A percentile compares a stretch with the other conserved stretches of the same genome.
These are phyloP conservation scores for Penicillium alfredii DNA, from an alignment of 495 filamentous ascomycete genomes.

Conservation along the genomic window DNA sequence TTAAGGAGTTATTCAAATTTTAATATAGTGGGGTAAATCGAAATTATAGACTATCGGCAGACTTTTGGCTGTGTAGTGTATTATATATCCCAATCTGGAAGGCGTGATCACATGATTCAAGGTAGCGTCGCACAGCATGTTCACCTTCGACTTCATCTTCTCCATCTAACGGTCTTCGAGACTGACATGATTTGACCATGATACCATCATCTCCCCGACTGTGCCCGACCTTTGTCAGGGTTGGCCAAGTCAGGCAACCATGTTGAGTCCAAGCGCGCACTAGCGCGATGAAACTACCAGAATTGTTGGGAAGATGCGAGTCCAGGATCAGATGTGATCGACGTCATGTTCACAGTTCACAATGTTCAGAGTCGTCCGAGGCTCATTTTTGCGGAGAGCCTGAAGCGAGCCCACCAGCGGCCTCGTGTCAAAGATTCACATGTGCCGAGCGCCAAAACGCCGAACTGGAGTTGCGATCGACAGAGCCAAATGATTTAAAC, in stretches of 20 bases:
- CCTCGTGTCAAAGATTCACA: too few relatives aligned
- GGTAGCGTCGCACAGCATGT: neutral
- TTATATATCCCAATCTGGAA: constrained; percentile 2
- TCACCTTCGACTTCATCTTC: too few relatives aligned
- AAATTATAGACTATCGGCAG: too few relatives aligned
- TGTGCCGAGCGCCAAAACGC: constrained; percentile 8
- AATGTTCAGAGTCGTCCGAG: constrained; percentile 14
- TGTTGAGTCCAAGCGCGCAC: constrained; percentile 4
- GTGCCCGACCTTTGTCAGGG: neutral
- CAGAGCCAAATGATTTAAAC: neutral
- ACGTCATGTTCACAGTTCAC: constrained; percentile 16
- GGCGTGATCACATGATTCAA: constrained; percentile 6
- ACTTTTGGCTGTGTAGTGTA: too few relatives aligned
- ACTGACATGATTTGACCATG: neutral
- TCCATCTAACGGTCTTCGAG: too few relatives aligned
- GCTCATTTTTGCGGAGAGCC: constrained; percentile 18
- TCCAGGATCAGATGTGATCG: constrained; percentile 13
- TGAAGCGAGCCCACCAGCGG: neutral
- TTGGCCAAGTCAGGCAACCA: constrained; percentile 2
- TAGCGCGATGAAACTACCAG: constrained; percentile 1
- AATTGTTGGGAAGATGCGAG: constrained; percentile 8
- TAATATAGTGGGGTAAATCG: too few relatives aligned
- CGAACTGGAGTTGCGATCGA: neutral
- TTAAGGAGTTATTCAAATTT: too few relatives aligned
- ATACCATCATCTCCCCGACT: neutral